These are phyloP conservation scores for Penicillium sclerotiorum DNA, from an alignment of 2,329 filamentous ascomycete species.

Conservation along the genomic window DNA sequence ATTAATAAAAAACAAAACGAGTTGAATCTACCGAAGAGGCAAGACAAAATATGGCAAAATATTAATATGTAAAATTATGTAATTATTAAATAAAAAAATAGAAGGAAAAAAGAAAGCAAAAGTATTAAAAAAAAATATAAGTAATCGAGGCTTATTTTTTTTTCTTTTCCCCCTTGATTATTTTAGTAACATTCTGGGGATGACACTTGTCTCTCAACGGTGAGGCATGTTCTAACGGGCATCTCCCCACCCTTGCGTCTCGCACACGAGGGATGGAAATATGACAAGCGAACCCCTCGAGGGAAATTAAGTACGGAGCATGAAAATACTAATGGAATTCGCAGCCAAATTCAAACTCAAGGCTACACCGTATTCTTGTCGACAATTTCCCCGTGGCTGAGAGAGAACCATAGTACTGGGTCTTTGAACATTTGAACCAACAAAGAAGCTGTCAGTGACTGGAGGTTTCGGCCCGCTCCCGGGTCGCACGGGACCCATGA, in stretches of 20 bases:
- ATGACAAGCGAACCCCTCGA: neutral
- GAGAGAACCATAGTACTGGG: constrained; percentile 12
- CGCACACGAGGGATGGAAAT: constrained; percentile 10
- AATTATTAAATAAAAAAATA: neutral
- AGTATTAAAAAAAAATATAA: neutral
- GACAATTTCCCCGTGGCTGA: neutral
- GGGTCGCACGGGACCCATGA: constrained; percentile 8
- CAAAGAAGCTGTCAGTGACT: constrained; percentile 16
- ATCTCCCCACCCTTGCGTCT: constrained; percentile 18
- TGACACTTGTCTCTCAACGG: constrained; percentile 23
- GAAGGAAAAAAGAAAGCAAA: neutral
- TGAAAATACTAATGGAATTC: no score
- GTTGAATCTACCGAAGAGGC: no score
- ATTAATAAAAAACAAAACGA: no score
- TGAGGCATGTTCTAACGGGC: constrained; percentile 20
- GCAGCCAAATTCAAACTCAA: neutral
- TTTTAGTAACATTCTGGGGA: constrained; percentile 9
- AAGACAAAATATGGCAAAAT: no score
- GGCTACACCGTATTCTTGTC: neutral
- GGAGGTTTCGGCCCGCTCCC: constrained; percentile 31
- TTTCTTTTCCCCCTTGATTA: constrained; percentile 1
- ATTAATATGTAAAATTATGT: no score
- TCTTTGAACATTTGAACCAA: constrained; percentile 1
- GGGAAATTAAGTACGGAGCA: neutral
- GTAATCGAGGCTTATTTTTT: neutral